Conservation (phyloP, 345 rosid species). For the Diplotaxis tenuifolia region DNA sequence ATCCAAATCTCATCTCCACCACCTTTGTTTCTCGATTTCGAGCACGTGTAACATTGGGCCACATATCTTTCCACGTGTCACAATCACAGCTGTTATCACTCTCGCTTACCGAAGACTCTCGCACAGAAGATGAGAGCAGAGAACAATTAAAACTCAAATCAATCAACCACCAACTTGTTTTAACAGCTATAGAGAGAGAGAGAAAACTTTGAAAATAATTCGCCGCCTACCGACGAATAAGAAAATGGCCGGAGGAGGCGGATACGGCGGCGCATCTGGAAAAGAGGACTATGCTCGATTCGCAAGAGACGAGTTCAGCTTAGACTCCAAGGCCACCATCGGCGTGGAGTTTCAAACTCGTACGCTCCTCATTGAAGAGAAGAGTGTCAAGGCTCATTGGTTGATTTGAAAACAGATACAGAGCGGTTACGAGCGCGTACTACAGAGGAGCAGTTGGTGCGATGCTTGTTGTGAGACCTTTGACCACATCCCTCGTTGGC, state of each 20-base stretch:
- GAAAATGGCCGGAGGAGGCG: conserved; percentile 60
- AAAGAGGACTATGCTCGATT: conserved; percentile 80
- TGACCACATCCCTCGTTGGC: conserved; percentile 84
- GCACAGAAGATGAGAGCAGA: not conserved
- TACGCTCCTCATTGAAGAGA: conserved; percentile 63
- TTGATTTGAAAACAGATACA: conserved; percentile 45
- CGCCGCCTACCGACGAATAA: not conserved
- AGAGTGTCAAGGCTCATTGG: conserved; percentile 76
- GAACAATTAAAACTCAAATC: not conserved
- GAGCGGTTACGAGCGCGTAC: conserved; percentile 86
- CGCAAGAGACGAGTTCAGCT: too few relatives aligned
- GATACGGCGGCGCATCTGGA: conserved; percentile 56
- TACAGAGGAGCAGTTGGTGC: conserved; percentile 95
- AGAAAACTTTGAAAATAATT: not conserved
- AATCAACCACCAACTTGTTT: conserved; percentile 3
- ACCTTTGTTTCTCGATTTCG: not conserved
- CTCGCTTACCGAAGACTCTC: not conserved
- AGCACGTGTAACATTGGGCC: too few relatives aligned
- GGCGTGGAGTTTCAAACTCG: conserved; percentile 96
- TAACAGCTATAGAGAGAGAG: conserved; percentile 5
- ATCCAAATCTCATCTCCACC: conserved; percentile 23
- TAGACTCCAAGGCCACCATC: conserved; percentile 88
- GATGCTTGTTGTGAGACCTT: conserved; percentile 73
- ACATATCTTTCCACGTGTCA: too few relatives aligned
- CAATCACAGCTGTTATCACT: fast-evolving